phyloP scores from a whole-genome alignment of 2,329 filamentous ascomycete genomes.

The Fusarium mexicanum region DNA sequence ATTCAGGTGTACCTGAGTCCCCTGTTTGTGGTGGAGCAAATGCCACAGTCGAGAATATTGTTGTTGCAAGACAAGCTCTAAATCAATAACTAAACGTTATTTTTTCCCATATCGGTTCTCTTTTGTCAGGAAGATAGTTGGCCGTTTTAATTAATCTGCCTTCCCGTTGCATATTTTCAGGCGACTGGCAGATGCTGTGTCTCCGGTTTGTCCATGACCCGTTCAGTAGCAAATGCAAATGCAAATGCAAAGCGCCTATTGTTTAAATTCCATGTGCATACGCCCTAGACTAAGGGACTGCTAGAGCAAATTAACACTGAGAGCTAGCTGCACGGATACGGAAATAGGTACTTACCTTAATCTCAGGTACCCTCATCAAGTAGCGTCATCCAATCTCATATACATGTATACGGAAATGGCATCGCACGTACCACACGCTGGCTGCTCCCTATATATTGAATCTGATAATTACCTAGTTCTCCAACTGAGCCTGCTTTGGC shows the following conservation, averaged over 20 bases:
- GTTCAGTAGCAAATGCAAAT: neutral
- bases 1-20: constrained; percentile 32
- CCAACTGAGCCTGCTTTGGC: constrained; percentile 1
- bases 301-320: neutral
- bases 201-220: neutral
- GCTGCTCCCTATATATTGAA: neutral
- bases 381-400: constrained; percentile 14
- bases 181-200: neutral
- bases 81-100: neutral
- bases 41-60: neutral
- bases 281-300: neutral
- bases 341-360: neutral
- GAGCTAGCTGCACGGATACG: neutral
- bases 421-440: constrained; percentile 25
- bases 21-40: constrained; percentile 5
- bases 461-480: neutral
- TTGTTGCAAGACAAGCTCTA: neutral
- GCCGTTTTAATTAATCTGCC: neutral
- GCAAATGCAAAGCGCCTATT: neutral
- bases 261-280: neutral
- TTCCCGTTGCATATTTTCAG: neutral
- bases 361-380: constrained; percentile 4
- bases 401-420: neutral
- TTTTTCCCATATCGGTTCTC: neutral
- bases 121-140: neutral